Conservation (phyloP, 140 eudicot genomes). For the Senecio squalidus region DNA sequence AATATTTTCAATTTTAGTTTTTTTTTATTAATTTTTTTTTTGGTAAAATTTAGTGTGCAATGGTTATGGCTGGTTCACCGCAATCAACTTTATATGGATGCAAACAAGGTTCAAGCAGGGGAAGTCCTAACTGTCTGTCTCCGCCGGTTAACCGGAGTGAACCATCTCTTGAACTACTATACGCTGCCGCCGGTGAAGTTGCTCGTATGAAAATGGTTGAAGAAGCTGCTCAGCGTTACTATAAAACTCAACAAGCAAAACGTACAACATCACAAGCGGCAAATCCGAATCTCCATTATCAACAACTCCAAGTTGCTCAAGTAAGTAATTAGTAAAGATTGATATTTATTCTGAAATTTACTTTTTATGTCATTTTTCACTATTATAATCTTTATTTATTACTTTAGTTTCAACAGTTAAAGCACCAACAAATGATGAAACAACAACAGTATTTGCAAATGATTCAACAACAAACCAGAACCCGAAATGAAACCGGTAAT, state of each 20-base stretch:
- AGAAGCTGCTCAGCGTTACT: constrained; percentile 32
- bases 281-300: constrained; percentile 37
- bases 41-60: constrained; percentile 9
- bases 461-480: constrained; percentile 23
- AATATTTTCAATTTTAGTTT: background rate
- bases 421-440: constrained; percentile 40
- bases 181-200: constrained; percentile 78
- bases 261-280: constrained; percentile 17
- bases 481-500: background rate
- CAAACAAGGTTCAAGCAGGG: constrained; percentile 51
- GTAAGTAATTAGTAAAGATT: constrained; percentile 10
- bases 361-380: background rate
- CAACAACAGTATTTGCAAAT: constrained; percentile 42
- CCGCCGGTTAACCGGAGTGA: constrained; percentile 26
- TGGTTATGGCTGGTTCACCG: constrained; percentile 59
- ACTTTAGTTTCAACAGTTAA: constrained; percentile 50
- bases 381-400: too few relatives aligned
- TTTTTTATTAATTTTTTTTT: background rate
- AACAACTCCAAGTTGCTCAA: constrained; percentile 48
- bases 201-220: constrained; percentile 63
- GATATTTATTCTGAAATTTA: background rate
- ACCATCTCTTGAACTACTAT: constrained; percentile 44
- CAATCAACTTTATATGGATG: constrained; percentile 65
- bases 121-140: constrained; percentile 53
- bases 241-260: constrained; percentile 13